Percentiles rank a stretch among this genome's conserved stretches.
phyloP scores from a whole-genome alignment of 495 filamentous ascomycete genomes.

The Aspergillus hancockii region DNA sequence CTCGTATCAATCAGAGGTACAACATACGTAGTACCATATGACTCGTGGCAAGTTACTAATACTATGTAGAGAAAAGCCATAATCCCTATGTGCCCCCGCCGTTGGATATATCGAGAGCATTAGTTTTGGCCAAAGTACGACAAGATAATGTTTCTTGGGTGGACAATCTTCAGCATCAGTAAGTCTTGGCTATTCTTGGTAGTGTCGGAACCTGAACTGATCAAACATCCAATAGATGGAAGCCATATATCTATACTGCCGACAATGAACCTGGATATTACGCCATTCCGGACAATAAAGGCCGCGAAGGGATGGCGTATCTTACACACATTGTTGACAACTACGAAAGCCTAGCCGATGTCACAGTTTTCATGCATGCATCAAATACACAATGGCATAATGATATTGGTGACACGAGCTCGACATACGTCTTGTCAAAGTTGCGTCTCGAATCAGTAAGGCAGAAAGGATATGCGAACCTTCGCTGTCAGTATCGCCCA shows the following conservation, averaged over 20 bases:
- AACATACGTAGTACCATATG: neutral
- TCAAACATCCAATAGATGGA: neutral
- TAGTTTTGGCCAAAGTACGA: conserved; percentile 13
- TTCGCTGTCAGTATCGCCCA: conserved; percentile 37
- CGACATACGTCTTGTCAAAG: conserved; percentile 23
- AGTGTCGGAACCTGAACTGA: neutral
- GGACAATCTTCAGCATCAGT: conserved; percentile 6
- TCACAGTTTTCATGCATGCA: conserved; percentile 40
- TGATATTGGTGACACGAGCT: conserved; percentile 32
- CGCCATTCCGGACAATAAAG: conserved; percentile 33
- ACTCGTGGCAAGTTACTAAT: neutral
- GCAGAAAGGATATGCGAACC: conserved; percentile 38
- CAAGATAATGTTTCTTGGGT: conserved; percentile 16
- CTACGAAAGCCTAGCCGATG: conserved; percentile 34
- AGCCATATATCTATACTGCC: conserved; percentile 48
- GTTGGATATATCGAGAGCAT: neutral
- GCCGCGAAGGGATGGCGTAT: conserved; percentile 39
- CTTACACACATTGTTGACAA: conserved; percentile 45
- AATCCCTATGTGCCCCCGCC: neutral
- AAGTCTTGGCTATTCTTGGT: neutral
- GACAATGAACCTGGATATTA: conserved; percentile 48
- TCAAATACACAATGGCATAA: conserved; percentile 39
- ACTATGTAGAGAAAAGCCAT: neutral
- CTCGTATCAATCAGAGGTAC: neutral
- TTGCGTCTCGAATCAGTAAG: conserved; percentile 31